Evolutionary conservation across 73 alveolate species (phyloP).

Genomic region (Paramecium octaurelia): DNA sequence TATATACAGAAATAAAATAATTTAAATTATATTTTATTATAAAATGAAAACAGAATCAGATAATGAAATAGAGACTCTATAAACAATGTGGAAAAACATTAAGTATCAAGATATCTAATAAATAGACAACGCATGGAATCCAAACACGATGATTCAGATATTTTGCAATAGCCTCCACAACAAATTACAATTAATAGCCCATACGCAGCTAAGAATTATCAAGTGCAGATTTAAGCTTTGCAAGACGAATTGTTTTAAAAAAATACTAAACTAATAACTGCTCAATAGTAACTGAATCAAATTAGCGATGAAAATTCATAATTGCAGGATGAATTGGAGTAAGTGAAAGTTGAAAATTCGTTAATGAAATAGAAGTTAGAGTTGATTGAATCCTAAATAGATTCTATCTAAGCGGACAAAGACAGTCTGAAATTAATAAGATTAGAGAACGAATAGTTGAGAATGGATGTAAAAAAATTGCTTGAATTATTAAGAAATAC

Average conservation of each 20-base stretch:
- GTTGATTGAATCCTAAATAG: neutral
- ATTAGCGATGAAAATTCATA: neutral
- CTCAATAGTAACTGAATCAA: neutral
- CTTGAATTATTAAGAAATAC: slow-evolving; percentile 15
- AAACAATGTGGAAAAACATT: slow-evolving; percentile 34
- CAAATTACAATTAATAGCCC: neutral
- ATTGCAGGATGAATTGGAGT: neutral
- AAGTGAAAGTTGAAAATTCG: neutral
- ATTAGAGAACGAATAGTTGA: neutral
- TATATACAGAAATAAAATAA: neutral
- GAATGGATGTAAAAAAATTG: slow-evolving; percentile 34
- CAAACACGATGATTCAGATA: slow-evolving; percentile 26
- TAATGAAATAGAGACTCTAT: neutral
- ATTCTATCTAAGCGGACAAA: neutral
- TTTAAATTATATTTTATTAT: neutral
- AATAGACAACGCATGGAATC: slow-evolving; percentile 14
- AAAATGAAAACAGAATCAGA: neutral
- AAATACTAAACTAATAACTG: neutral
- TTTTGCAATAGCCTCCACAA: neutral
- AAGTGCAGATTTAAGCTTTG: neutral
- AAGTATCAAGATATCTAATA: neutral
- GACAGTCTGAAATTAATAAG: neutral
- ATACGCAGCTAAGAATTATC: slow-evolving; percentile 14
- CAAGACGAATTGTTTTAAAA: slow-evolving; percentile 8
- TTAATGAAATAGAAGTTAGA: neutral